These are phyloP conservation scores for Colletotrichum phormii DNA, from an alignment of 2,329 filamentous ascomycete species.

Conservation along the genomic window DNA sequence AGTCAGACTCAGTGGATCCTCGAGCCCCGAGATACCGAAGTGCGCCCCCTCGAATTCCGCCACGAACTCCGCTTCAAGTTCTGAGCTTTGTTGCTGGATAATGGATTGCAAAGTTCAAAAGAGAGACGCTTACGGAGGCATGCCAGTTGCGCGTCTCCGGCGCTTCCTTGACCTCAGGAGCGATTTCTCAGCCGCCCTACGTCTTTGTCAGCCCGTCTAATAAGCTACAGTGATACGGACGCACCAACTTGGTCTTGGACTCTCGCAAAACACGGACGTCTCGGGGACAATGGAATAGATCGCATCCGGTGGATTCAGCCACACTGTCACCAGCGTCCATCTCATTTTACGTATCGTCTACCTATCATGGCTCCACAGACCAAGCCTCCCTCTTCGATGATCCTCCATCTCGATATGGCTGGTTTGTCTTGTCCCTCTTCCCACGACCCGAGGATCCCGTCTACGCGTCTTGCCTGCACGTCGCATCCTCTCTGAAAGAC, in stretches of 20 bases:
- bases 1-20: constrained; percentile 7
- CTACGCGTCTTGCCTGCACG: neutral
- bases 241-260: neutral
- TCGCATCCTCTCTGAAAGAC: neutral
- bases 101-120: constrained; percentile 3
- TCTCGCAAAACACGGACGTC: neutral
- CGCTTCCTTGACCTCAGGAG: neutral
- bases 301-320: constrained; percentile 11
- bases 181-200: constrained; percentile 6
- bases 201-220: constrained; percentile 23
- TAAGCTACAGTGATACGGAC: neutral
- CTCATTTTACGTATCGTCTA: constrained; percentile 13
- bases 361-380: constrained; percentile 5
- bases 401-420: constrained; percentile 14
- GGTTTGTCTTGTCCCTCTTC: constrained; percentile 8
- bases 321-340: constrained; percentile 14
- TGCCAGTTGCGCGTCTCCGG: neutral
- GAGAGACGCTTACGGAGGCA: neutral
- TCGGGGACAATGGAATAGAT: constrained; percentile 1
- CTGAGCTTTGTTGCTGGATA: neutral
- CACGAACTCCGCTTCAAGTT: constrained; percentile 13
- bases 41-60: constrained; percentile 13
- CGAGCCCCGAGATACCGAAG: constrained; percentile 16
- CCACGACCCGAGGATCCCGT: constrained; percentile 20
- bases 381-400: constrained; percentile 2